Evolutionary conservation across 495 filamentous ascomycete species (phyloP).

Genomic region (Podospora sp.): DNA sequence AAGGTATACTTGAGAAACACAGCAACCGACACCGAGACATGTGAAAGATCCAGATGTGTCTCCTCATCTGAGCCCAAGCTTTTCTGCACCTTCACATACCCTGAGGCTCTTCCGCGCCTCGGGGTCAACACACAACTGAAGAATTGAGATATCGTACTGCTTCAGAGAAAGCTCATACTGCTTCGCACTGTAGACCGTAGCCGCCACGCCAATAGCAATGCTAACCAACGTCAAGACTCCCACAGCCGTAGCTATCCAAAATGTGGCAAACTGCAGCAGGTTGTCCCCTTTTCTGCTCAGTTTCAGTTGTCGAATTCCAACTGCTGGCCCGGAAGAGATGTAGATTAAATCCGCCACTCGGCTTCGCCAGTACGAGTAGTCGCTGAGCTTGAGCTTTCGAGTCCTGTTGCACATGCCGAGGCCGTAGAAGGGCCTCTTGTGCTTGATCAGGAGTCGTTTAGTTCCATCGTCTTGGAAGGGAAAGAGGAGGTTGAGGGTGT

Average conservation of each 20-base stretch:
- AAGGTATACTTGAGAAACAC: too few species aligned
- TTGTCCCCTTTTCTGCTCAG: constrained; percentile 13
- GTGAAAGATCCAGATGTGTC: too few species aligned
- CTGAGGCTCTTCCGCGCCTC: not conserved
- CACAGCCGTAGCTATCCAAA: constrained; percentile 17
- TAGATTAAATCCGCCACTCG: constrained; percentile 12
- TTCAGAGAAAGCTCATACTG: not conserved
- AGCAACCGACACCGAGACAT: too few species aligned
- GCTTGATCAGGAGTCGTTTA: constrained; percentile 8
- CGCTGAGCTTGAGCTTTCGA: constrained; percentile 12
- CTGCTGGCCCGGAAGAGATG: constrained; percentile 14
- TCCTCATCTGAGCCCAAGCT: too few species aligned
- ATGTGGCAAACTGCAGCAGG: constrained; percentile 18
- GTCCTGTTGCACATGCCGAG: constrained; percentile 20
- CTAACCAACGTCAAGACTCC: constrained; percentile 1
- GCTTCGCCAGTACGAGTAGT: constrained; percentile 18
- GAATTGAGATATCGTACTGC: constrained; percentile 11
- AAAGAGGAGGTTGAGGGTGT: constrained; percentile 25
- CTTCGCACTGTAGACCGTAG: constrained; percentile 1
- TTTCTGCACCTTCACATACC: not conserved
- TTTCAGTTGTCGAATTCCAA: constrained; percentile 19
- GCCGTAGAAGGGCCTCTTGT: constrained; percentile 20
- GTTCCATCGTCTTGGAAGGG: constrained; percentile 17
- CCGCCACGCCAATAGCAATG: not conserved
- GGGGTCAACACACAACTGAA: not conserved